Conservation (phyloP, 192 early-diverging fungal genomes). For the Funneliformis mosseae region DNA sequence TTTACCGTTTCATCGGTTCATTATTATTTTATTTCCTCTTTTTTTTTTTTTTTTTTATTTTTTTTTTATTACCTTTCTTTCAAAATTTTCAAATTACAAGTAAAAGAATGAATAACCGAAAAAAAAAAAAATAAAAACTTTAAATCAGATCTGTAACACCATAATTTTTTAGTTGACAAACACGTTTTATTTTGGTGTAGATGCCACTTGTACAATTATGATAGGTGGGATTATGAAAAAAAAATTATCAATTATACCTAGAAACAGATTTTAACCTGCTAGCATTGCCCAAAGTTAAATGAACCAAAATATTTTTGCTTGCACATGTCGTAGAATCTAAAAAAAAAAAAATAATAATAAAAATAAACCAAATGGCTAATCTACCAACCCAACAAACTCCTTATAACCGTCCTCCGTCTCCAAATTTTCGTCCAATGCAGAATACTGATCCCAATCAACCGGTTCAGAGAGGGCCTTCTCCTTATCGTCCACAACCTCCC, state of each 20-base stretch:
- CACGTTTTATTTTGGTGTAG: neutral
- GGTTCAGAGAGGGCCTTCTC: slow-evolving; percentile 15
- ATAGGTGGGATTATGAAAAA: neutral
- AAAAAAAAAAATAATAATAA: neutral
- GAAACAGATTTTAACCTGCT: neutral
- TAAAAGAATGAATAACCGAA: neutral
- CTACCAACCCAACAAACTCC: neutral
- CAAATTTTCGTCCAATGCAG: slow-evolving; percentile 26
- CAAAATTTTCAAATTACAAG: neutral
- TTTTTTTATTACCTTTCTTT: neutral
- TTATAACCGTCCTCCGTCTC: slow-evolving; percentile 6
- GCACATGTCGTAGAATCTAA: neutral
- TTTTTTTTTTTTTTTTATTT: neutral
- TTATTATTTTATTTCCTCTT: neutral
- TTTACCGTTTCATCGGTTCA: neutral
- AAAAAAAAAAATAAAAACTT: neutral
- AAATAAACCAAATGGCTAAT: slow-evolving; percentile 19
- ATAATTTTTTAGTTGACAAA: neutral
- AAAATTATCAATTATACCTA: neutral
- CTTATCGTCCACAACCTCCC: neutral
- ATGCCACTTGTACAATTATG: neutral
- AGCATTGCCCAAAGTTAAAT: neutral
- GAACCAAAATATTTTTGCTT: neutral
- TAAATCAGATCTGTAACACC: neutral
- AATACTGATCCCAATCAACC: slow-evolving; percentile 7